Conservation (phyloP, 2,329 filamentous ascomycete genomes). For the Zasmidium angulare region DNA sequence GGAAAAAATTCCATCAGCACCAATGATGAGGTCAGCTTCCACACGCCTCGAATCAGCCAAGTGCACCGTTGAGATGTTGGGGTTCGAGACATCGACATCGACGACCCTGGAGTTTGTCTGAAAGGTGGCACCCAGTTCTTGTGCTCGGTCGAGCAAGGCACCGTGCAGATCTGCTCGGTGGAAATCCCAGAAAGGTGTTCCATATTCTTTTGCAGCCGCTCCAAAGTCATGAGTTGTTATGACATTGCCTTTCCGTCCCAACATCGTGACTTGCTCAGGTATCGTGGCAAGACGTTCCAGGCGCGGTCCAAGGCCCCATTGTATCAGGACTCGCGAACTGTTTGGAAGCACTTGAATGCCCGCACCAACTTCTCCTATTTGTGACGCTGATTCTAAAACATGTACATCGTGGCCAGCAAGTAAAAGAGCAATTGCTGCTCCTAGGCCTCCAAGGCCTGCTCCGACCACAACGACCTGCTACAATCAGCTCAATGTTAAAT, state of each 20-base stretch:
- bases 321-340: slow-evolving; percentile 47
- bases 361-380: slow-evolving; percentile 52
- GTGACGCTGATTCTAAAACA: slow-evolving; percentile 49
- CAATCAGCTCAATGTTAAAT: background rate
- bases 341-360: slow-evolving; percentile 55
- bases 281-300: slow-evolving; percentile 43
- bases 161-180: slow-evolving; percentile 55
- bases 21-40: slow-evolving; percentile 48
- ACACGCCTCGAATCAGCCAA: slow-evolving; percentile 39
- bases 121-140: slow-evolving; percentile 50
- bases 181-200: slow-evolving; percentile 55
- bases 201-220: slow-evolving; percentile 31
- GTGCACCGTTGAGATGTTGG: slow-evolving; percentile 37
- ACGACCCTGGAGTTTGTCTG: slow-evolving; percentile 47
- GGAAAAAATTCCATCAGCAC: slow-evolving; percentile 50
- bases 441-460: slow-evolving; percentile 58
- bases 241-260: slow-evolving; percentile 54
- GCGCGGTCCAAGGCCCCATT: slow-evolving; percentile 49
- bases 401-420: slow-evolving; percentile 50
- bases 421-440: slow-evolving; percentile 49
- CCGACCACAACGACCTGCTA: slow-evolving; percentile 52
- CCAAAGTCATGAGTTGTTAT: slow-evolving; percentile 52
- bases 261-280: slow-evolving; percentile 49
- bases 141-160: slow-evolving; percentile 48
- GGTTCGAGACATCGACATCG: slow-evolving; percentile 33